phyloP scores from a whole-genome alignment of 352 stramenopile species.

The Phytophthora multivora region DNA sequence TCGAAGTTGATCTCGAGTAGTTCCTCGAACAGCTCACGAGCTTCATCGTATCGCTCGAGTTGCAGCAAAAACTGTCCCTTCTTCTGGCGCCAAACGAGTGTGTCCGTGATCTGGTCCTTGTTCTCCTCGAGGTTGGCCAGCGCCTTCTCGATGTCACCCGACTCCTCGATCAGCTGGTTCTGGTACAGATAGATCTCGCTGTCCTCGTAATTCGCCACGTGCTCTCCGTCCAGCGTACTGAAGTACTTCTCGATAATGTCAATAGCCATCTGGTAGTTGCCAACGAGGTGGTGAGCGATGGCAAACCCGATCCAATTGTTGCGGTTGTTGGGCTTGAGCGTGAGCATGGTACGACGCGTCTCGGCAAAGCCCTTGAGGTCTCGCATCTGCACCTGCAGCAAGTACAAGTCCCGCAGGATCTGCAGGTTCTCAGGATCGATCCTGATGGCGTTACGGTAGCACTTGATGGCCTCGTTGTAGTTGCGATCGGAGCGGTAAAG shows the following conservation, averaged over 20 bases:
- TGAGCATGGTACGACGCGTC: slow-evolving; percentile 94
- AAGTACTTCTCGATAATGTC: slow-evolving; percentile 97
- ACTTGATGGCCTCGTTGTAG: slow-evolving; percentile 98
- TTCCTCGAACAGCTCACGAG: slow-evolving; percentile 64
- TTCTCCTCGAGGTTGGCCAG: slow-evolving; percentile 86
- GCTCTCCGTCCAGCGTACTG: slow-evolving; percentile 79
- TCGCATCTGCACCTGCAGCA: slow-evolving; percentile 95
- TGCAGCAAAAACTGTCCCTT: slow-evolving; percentile 77
- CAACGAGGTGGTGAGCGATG: slow-evolving; percentile 94
- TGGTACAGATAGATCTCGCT: slow-evolving; percentile 97
- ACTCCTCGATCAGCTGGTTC: slow-evolving; percentile 93
- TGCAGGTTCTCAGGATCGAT: slow-evolving; percentile 98
- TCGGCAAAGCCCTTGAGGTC: slow-evolving; percentile 93
- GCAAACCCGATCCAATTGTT: slow-evolving; percentile 98
- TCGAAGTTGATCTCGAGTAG: slow-evolving; percentile 90
- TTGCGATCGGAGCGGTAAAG: slow-evolving; percentile 97
- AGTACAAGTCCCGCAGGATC: slow-evolving; percentile 96
- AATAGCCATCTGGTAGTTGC: slow-evolving; percentile 93
- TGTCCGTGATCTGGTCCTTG: slow-evolving; percentile 77
- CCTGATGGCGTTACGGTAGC: slow-evolving; percentile 96
- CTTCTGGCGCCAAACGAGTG: slow-evolving; percentile 76
- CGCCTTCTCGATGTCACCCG: slow-evolving; percentile 82
- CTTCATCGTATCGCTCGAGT: slow-evolving; percentile 69
- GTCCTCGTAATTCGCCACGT: slow-evolving; percentile 90
- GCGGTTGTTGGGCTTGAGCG: slow-evolving; percentile 93